A percentile compares a stretch with the other conserved stretches of the same genome.
Evolutionary conservation across 805 yeast species (phyloP).

Genomic region (Yarrowia sp.): DNA sequence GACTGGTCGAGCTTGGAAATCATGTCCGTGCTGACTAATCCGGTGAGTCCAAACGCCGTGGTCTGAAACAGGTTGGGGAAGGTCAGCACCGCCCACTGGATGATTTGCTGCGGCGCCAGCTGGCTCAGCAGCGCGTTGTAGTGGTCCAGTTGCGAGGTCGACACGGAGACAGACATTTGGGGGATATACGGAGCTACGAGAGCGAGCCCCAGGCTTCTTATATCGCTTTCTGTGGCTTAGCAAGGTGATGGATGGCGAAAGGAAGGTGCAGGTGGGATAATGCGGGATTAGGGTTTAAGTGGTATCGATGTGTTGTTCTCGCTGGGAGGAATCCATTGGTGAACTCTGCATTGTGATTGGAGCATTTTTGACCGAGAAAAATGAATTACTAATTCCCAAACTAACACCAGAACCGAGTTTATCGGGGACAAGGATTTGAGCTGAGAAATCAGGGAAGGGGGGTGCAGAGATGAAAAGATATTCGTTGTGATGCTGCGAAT

Average conservation of each 20-base stretch:
- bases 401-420: conserved; percentile 17
- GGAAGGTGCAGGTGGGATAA: neutral
- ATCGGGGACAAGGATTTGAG: neutral
- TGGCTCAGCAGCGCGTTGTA: conserved; percentile 67
- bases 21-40: conserved; percentile 86
- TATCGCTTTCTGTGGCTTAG: conserved; percentile 17
- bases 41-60: conserved; percentile 94
- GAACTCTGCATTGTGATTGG: neutral
- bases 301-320: neutral
- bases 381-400: too few species aligned
- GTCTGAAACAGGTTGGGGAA: conserved; percentile 87
- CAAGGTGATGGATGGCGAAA: neutral
- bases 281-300: neutral
- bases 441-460: too few species aligned
- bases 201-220: neutral
- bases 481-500: neutral
- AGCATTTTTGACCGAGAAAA: neutral
- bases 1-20: conserved; percentile 58
- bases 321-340: neutral
- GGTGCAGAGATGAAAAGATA: neutral
- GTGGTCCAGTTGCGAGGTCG: conserved; percentile 65
- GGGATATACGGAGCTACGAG: neutral
- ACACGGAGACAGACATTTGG: conserved; percentile 47
- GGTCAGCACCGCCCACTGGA: conserved; percentile 83
- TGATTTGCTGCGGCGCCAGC: conserved; percentile 70